A percentile compares a stretch with the other conserved stretches of the same genome.
Conservation (phyloP, 140 eudicot species). For the Senecio squalidus region DNA sequence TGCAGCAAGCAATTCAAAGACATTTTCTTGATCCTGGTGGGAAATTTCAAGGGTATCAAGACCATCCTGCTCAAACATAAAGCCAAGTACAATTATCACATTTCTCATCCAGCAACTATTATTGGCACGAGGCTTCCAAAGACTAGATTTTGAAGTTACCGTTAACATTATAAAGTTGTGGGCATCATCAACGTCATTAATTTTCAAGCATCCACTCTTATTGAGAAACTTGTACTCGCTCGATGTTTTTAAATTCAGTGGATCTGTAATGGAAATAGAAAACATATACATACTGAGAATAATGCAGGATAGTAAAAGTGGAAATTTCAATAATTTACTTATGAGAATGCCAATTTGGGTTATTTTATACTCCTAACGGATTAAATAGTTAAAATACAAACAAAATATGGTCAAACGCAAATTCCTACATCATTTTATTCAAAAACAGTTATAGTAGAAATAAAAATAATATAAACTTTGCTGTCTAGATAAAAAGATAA, state of each 20-base stretch:
- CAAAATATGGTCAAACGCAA: neutral
- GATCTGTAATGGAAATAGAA: slow-evolving; percentile 38
- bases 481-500: neutral
- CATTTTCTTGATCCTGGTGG: slow-evolving; percentile 57
- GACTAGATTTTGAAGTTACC: slow-evolving; percentile 36
- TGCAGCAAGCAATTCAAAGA: slow-evolving; percentile 75
- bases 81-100: neutral
- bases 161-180: slow-evolving; percentile 49
- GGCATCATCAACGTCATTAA: slow-evolving; percentile 65
- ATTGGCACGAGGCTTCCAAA: neutral
- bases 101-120: slow-evolving; percentile 3
- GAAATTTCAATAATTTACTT: neutral
- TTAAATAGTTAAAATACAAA: neutral
- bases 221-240: slow-evolving; percentile 68
- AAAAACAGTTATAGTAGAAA: neutral
- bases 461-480: neutral
- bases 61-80: slow-evolving; percentile 48
- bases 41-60: slow-evolving; percentile 41
- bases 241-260: slow-evolving; percentile 60
- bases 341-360: neutral
- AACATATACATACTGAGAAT: neutral
- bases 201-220: slow-evolving; percentile 69
- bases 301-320: neutral
- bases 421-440: neutral
- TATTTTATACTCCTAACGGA: neutral